Conservation (phyloP, 306 rosid genomes). For the Lathyrus oleraceus region DNA sequence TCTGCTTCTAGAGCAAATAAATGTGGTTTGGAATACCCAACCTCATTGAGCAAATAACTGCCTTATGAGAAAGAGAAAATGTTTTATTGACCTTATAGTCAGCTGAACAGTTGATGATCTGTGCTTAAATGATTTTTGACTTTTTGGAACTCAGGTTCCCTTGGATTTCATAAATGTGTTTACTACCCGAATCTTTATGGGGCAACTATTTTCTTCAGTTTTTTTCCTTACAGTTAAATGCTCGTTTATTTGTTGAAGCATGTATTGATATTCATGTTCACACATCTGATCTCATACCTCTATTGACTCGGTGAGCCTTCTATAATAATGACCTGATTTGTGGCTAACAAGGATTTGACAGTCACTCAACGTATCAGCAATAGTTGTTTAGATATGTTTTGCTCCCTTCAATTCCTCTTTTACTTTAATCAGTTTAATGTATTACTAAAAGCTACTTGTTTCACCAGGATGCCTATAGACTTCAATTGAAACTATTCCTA, state of each 20-base stretch:
- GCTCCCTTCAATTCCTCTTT: background rate
- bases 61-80: background rate
- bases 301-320: background rate
- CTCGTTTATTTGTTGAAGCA: background rate
- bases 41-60: background rate
- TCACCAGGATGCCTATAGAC: slow-evolving; percentile 93
- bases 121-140: background rate
- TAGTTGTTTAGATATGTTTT: slow-evolving; percentile 17
- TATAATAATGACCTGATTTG: background rate
- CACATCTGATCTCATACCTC: background rate
- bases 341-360: background rate
- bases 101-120: slow-evolving; percentile 1
- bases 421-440: background rate
- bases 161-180: background rate
- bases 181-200: background rate
- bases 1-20: background rate
- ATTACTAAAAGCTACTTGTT: slow-evolving; percentile 21
- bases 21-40: slow-evolving; percentile 7
- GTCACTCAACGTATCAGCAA: background rate
- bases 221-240: background rate
- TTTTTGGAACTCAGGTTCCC: background rate
- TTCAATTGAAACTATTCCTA: slow-evolving; percentile 88
- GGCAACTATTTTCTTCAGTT: background rate
- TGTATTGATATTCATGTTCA: background rate
- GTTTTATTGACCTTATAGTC: background rate